phyloP scores from a whole-genome alignment of 305 asterid genomes.

The Lippia alba region DNA sequence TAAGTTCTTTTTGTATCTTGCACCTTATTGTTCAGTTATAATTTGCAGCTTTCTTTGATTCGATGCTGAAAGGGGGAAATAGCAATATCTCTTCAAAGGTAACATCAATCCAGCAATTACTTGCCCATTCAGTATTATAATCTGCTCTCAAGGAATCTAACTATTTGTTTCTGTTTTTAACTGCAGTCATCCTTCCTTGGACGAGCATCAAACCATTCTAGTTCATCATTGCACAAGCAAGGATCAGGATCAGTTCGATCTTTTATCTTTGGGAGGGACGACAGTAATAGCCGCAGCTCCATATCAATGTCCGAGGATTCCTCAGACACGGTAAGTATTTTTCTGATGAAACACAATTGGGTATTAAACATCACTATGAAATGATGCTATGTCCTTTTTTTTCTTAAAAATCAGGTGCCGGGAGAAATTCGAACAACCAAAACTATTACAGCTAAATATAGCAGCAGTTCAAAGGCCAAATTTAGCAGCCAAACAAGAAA shows the following conservation, averaged over 20 bases:
- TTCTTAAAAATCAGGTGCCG: slow-evolving; percentile 51
- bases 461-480: slow-evolving; percentile 57
- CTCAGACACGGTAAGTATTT: slow-evolving; percentile 59
- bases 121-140: slow-evolving; percentile 11
- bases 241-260: slow-evolving; percentile 67
- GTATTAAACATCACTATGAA: background rate
- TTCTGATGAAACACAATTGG: slow-evolving; percentile 15
- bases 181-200: slow-evolving; percentile 90
- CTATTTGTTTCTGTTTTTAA: background rate
- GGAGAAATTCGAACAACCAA: slow-evolving; percentile 50
- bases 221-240: slow-evolving; percentile 70
- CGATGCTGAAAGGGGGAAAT: slow-evolving; percentile 64
- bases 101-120: slow-evolving; percentile 25
- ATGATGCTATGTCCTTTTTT: background rate
- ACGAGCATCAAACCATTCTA: slow-evolving; percentile 57
- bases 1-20: slow-evolving; percentile 22
- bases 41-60: slow-evolving; percentile 78
- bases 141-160: background rate
- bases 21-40: slow-evolving; percentile 36
- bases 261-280: slow-evolving; percentile 90
- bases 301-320: slow-evolving; percentile 68
- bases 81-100: slow-evolving; percentile 69
- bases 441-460: slow-evolving; percentile 47
- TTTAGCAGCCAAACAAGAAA: slow-evolving; percentile 41
- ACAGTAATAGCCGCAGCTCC: slow-evolving; percentile 83